Conservation (phyloP, 1,284 basidiomycete genomes). For the Neotropicomus parvogracilis region DNA sequence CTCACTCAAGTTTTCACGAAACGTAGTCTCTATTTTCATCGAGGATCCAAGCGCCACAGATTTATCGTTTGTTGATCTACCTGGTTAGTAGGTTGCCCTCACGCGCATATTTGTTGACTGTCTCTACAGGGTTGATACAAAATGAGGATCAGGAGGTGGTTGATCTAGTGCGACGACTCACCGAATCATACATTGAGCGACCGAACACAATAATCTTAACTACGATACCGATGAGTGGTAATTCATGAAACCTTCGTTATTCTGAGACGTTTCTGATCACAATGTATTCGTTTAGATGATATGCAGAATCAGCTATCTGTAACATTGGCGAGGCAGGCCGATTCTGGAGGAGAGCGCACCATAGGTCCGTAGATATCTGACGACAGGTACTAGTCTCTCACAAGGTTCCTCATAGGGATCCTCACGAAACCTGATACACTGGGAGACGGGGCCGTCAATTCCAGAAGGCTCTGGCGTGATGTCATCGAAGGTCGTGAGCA, state of each 20-base stretch:
- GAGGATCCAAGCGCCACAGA: conserved; percentile 43
- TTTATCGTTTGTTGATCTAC: conserved; percentile 49
- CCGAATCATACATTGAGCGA: conserved; percentile 42
- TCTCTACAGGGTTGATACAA: conserved; percentile 48
- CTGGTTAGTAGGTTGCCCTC: conserved; percentile 33
- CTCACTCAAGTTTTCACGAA: conserved; percentile 49
- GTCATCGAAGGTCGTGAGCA: conserved; percentile 48
- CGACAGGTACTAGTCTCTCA: not conserved
- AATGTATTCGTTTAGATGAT: conserved; percentile 44
- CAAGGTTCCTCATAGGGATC: conserved; percentile 40
- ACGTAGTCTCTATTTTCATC: conserved; percentile 51
- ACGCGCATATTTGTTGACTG: conserved; percentile 1
- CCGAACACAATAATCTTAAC: conserved; percentile 55
- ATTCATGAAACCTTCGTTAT: conserved; percentile 7
- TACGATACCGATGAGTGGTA: conserved; percentile 60
- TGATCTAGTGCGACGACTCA: conserved; percentile 45
- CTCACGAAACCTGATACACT: conserved; percentile 64
- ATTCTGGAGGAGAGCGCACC: conserved; percentile 51
- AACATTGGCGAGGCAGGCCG: conserved; percentile 48
- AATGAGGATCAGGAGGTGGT: conserved; percentile 46
- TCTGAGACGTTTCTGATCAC: not conserved
- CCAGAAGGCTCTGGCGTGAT: conserved; percentile 46
- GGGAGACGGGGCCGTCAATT: conserved; percentile 41
- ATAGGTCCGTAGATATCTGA: conserved; percentile 42
- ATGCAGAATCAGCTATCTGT: conserved; percentile 62